Evolutionary conservation across 2,329 filamentous ascomycete species (phyloP).

Genomic region (Phaeosphaeriaceae sp.): DNA sequence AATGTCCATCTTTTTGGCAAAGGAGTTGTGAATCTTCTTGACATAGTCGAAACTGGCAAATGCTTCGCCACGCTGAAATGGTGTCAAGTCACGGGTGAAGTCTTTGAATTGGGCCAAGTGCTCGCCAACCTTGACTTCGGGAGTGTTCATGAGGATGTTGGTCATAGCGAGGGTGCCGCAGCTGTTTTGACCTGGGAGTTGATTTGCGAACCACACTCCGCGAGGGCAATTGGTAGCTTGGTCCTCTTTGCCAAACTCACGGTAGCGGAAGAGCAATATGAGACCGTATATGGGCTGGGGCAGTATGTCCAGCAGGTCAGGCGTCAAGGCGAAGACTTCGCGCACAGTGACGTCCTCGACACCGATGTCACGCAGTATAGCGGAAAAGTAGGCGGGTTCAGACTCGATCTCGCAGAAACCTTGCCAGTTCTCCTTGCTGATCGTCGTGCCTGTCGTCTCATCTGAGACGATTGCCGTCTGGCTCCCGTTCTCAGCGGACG

Average conservation of each 20-base stretch:
- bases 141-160: slow-evolving; percentile 89
- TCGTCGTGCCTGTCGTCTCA: slow-evolving; percentile 30
- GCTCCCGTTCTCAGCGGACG: not conserved
- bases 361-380: slow-evolving; percentile 80
- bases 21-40: slow-evolving; percentile 85
- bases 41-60: slow-evolving; percentile 79
- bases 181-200: slow-evolving; percentile 72
- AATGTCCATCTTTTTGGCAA: slow-evolving; percentile 67
- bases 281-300: slow-evolving; percentile 70
- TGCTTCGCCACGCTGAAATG: slow-evolving; percentile 76
- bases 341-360: slow-evolving; percentile 75
- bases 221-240: slow-evolving; percentile 64
- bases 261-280: slow-evolving; percentile 84
- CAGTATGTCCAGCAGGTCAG: slow-evolving; percentile 29
- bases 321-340: slow-evolving; percentile 78
- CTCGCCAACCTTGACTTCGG: slow-evolving; percentile 69
- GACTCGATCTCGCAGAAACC: slow-evolving; percentile 88
- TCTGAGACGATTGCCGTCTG: not conserved
- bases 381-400: slow-evolving; percentile 86
- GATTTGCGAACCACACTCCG: slow-evolving; percentile 92
- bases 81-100: slow-evolving; percentile 71
- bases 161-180: slow-evolving; percentile 93
- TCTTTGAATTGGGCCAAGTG: slow-evolving; percentile 75
- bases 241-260: slow-evolving; percentile 60
- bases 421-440: slow-evolving; percentile 62